Evolutionary conservation across 306 rosid genomes (phyloP).

Genomic region (Trifolium dubium): DNA sequence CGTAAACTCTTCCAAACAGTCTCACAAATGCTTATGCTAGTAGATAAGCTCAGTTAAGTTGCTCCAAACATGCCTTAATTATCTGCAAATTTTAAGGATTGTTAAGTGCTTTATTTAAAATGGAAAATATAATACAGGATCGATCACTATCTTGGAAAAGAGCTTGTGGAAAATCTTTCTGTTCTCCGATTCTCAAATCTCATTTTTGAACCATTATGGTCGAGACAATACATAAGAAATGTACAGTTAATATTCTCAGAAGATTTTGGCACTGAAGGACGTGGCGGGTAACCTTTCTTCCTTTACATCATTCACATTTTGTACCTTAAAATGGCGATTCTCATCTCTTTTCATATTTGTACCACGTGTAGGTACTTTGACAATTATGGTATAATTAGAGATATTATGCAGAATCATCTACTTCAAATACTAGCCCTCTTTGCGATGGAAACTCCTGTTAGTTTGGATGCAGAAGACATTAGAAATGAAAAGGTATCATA

Average conservation of each 20-base stretch:
- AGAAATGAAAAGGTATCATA: slow-evolving; percentile 83
- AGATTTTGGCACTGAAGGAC: slow-evolving; percentile 98
- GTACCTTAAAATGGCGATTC: slow-evolving; percentile 25
- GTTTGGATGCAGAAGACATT: slow-evolving; percentile 92
- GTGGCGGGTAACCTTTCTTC: slow-evolving; percentile 81
- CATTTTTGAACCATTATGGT: slow-evolving; percentile 91
- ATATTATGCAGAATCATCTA: slow-evolving; percentile 94
- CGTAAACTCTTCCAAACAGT: background rate
- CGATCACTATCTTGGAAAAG: slow-evolving; percentile 93
- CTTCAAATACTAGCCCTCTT: slow-evolving; percentile 94
- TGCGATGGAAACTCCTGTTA: slow-evolving; percentile 98
- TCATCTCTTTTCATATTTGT: slow-evolving; percentile 35
- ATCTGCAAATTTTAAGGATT: slow-evolving; percentile 28
- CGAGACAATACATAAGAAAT: slow-evolving; percentile 91
- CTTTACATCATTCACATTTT: slow-evolving; percentile 1
- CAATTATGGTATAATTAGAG: slow-evolving; percentile 88
- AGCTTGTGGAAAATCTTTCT: slow-evolving; percentile 93
- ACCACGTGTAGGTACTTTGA: slow-evolving; percentile 70
- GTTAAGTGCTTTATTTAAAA: slow-evolving; percentile 23
- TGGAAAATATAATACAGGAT: slow-evolving; percentile 58
- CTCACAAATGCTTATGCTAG: background rate
- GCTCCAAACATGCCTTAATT: background rate
- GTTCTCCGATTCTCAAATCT: slow-evolving; percentile 95
- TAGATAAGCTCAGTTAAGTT: background rate
- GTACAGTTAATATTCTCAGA: slow-evolving; percentile 89